Evolutionary conservation across 2,329 filamentous ascomycete species (phyloP), one percentile per base, ranked within the genome.

Genomic region (Chaetomium strumarium): DNA sequence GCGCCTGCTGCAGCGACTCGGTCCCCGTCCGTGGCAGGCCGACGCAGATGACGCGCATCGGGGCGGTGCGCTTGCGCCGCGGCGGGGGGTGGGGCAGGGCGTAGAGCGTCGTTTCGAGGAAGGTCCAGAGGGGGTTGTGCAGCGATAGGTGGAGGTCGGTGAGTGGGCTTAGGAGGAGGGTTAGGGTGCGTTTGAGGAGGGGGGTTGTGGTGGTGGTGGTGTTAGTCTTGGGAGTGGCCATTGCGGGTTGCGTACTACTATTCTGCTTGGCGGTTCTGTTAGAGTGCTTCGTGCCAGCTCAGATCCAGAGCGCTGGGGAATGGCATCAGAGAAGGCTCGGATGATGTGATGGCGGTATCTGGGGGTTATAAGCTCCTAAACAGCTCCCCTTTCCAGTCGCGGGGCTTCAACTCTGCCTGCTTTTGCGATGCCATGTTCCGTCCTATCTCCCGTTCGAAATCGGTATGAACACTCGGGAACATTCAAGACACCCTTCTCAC

Each of bases 1-100:
- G 55, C 10, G 60, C 58, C 17, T 59, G 53, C 19, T 55, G 55
- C n/a, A 62, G 56, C 3, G 59, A 61, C 34, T 61, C 59, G 52
- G 59, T 61, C 38, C 58, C 59, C 3, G 55, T 52, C 44, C 59
- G 58, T 8, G 59, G 58, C 9, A 61, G 55, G 16, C 59, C 59
- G 41, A 60, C 56, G 53, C 56, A 58, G 40, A 57, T 36, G 24
- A 59, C 50, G 10, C 55, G 51, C 55, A 58, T 59, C 7, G 58
- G 60, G 2, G 17, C 33, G 14, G 45, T 43, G 33, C 46, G 56
- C 9, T 31, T 33, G 20, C 49, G 47, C 3, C 51, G 53, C 0
- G 57, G 42, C 1, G 53, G 54, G 0, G 57, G 52, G 19, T n/a
- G 2, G 14, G 57, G 58, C 9, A 62, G 45, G 24, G 46, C 45